Evolutionary conservation across 129 eudicot genomes (phyloP).

Genomic region (Arctium lappa): DNA sequence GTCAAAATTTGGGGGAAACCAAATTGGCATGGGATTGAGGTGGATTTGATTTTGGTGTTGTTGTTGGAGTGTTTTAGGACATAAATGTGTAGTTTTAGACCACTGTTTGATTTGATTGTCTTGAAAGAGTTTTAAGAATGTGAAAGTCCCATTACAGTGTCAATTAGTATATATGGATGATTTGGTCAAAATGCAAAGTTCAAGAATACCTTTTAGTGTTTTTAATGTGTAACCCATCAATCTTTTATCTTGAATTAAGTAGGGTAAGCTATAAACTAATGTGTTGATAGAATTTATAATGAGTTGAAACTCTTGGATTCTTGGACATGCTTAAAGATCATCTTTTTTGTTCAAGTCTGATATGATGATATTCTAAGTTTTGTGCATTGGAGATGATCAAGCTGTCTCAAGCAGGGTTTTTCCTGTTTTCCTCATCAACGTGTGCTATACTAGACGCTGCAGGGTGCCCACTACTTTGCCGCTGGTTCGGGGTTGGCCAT

Average conservation of each 20-base stretch:
- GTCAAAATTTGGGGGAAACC: neutral
- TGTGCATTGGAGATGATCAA: neutral
- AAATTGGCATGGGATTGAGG: conserved; percentile 13
- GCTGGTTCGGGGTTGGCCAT: neutral
- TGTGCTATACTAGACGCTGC: neutral
- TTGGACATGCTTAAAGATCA: neutral
- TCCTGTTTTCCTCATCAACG: neutral
- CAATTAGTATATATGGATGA: neutral
- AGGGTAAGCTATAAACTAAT: neutral
- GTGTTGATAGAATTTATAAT: neutral
- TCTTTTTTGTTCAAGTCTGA: neutral
- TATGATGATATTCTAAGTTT: neutral
- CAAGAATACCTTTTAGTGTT: neutral
- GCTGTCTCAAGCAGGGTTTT: neutral
- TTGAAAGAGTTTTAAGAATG: neutral
- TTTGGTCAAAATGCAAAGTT: conserved; percentile 7
- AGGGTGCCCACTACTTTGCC: no score
- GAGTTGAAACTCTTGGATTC: neutral
- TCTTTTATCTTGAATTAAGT: conserved; percentile 7
- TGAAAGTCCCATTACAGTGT: neutral
- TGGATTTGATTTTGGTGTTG: neutral
- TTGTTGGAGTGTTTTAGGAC: neutral
- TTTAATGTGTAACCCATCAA: conserved; percentile 2
- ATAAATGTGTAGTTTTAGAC: neutral
- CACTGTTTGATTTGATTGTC: neutral